Conservation (phyloP, 768 basidiomycete genomes). For the Phlegmacium glaucopus region DNA sequence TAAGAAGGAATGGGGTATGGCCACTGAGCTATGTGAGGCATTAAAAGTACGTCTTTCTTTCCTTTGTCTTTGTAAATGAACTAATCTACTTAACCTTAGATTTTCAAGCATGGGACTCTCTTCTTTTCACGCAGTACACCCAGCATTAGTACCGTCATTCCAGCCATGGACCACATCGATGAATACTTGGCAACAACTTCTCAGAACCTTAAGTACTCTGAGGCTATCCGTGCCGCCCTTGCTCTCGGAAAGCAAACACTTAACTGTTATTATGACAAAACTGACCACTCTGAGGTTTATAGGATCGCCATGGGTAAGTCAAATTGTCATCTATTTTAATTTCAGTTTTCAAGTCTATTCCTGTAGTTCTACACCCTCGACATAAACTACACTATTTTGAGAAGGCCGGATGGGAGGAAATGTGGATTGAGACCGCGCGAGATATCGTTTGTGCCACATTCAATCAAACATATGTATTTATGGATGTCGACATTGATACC, state of each 20-base stretch:
- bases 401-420: conserved; percentile 17
- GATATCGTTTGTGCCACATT: conserved; percentile 3
- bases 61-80: neutral
- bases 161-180: conserved; percentile 15
- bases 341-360: neutral
- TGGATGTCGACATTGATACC: neutral
- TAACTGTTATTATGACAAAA: conserved; percentile 17
- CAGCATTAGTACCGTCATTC: conserved; percentile 9
- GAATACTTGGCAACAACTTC: conserved; percentile 2
- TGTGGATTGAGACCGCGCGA: conserved; percentile 22
- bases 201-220: neutral
- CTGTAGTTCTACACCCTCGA: neutral
- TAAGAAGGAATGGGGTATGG: neutral
- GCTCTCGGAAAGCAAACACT: conserved; percentile 11
- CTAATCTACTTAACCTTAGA: neutral
- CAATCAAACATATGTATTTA: neutral
- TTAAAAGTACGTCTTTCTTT: neutral
- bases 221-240: conserved; percentile 7
- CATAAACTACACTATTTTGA: conserved; percentile 28
- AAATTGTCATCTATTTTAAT: too few species aligned
- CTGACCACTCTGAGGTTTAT: conserved; percentile 15
- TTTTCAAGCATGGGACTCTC: conserved; percentile 1
- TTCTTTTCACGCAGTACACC: conserved; percentile 10
- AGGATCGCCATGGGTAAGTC: conserved; percentile 15
- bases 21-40: neutral